Percentiles rank a stretch among this genome's conserved stretches.
Evolutionary conservation across 768 basidiomycete genomes (phyloP).

Genomic region (Heimioporus sp.): DNA sequence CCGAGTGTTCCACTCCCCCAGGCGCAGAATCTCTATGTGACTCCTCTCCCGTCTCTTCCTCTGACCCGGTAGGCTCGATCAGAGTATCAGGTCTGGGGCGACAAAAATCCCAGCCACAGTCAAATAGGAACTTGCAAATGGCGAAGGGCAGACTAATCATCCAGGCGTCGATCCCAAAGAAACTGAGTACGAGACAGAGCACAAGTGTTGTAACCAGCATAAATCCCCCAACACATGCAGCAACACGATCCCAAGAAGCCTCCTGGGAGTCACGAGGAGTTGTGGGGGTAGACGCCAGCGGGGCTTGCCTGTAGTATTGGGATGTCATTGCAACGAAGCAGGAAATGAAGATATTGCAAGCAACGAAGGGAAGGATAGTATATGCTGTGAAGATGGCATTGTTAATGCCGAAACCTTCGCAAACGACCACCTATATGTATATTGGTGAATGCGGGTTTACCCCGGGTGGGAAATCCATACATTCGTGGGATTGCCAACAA

Average conservation of each 20-base stretch:
- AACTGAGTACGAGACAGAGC: constrained; percentile 75
- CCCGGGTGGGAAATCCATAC: constrained; percentile 22
- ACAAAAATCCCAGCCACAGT: constrained; percentile 59
- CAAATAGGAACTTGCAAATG: too few relatives aligned
- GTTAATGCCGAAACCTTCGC: constrained; percentile 79
- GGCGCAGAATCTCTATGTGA: background rate
- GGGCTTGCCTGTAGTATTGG: constrained; percentile 60
- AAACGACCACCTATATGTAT: constrained; percentile 58
- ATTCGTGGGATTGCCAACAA: constrained; percentile 95
- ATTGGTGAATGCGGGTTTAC: background rate
- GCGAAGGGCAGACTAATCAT: constrained; percentile 84
- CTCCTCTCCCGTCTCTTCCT: background rate
- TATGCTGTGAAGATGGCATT: too few relatives aligned
- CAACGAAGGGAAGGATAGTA: constrained; percentile 79
- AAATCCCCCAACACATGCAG: constrained; percentile 71
- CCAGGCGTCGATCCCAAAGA: constrained; percentile 78
- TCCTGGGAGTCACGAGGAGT: constrained; percentile 48
- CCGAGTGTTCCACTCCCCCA: background rate
- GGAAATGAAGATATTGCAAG: constrained; percentile 55
- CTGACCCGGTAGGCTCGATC: constrained; percentile 30
- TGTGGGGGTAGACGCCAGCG: constrained; percentile 37
- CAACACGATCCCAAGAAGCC: constrained; percentile 68
- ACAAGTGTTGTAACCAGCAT: constrained; percentile 66
- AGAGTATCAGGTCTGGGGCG: too few relatives aligned
- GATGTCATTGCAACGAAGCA: constrained; percentile 58